Conservation (phyloP, 306 rosid genomes). For the Cicer cuneatum region DNA sequence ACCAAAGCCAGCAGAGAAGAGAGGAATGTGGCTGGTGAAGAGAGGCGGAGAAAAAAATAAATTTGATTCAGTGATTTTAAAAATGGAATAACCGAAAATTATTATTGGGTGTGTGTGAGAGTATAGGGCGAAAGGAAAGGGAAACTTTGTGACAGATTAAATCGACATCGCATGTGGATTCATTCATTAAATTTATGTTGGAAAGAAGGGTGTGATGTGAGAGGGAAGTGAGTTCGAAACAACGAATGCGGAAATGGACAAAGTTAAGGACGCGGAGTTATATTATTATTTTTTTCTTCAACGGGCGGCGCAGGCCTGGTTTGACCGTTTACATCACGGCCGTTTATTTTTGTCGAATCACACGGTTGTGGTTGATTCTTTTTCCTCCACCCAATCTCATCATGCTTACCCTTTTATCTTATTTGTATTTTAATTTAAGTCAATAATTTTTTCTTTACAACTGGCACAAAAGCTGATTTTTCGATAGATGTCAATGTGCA, state of each 20-base stretch:
- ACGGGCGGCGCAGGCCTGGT: constrained; percentile 47
- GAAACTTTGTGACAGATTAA: neutral
- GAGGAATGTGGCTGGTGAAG: constrained; percentile 48
- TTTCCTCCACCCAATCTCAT: neutral
- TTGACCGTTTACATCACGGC: constrained; percentile 38
- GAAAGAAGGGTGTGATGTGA: neutral
- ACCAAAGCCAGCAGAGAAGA: constrained; percentile 50
- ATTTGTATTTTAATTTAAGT: too few relatives aligned
- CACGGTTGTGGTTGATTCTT: neutral
- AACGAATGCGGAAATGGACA: neutral
- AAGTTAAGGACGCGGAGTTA: neutral
- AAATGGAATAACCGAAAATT: neutral
- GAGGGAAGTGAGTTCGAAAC: constrained; percentile 38
- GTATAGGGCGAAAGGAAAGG: neutral
- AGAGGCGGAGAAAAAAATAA: neutral
- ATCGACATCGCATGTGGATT: neutral
- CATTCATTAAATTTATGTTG: neutral
- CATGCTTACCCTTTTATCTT: too few relatives aligned
- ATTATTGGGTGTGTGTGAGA: neutral
- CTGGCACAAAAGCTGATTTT: too few relatives aligned
- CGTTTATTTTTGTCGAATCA: neutral
- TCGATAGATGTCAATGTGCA: too few relatives aligned
- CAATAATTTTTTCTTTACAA: too few relatives aligned
- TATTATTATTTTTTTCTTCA: neutral
- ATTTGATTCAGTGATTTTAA: neutral